These are phyloP conservation scores for Globisporangium heterothallicum DNA, from an alignment of 352 stramenopile genomes.

Conservation along the genomic window DNA sequence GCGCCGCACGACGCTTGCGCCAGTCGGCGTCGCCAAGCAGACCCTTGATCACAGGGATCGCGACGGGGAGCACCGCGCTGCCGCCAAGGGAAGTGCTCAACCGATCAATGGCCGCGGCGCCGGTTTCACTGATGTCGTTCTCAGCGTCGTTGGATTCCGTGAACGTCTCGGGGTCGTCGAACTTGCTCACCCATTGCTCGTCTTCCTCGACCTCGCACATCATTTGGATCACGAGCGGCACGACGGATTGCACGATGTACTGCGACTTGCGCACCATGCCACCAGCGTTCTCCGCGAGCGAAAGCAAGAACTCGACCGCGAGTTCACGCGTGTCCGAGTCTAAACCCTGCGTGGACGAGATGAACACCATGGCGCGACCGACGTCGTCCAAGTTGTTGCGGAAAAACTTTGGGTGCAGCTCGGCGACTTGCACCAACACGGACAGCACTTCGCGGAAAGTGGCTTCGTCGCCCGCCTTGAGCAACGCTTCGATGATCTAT, in stretches of 20 bases:
- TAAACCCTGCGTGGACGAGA: slow-evolving; percentile 55
- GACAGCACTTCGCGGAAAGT: slow-evolving; percentile 70
- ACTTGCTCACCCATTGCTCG: slow-evolving; percentile 58
- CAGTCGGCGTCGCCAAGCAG: slow-evolving; percentile 59
- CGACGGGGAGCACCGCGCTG: slow-evolving; percentile 64
- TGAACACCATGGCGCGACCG: slow-evolving; percentile 73
- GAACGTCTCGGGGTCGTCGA: slow-evolving; percentile 80
- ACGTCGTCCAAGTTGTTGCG: slow-evolving; percentile 62
- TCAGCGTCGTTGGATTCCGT: slow-evolving; percentile 57
- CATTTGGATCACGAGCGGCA: slow-evolving; percentile 72
- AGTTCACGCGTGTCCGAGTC: slow-evolving; percentile 75
- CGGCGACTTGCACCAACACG: slow-evolving; percentile 65
- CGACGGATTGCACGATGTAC: slow-evolving; percentile 53
- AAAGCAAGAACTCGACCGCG: slow-evolving; percentile 77
- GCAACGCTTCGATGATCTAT: slow-evolving; percentile 64
- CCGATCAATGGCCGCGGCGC: slow-evolving; percentile 72
- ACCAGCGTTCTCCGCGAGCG: slow-evolving; percentile 72
- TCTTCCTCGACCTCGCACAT: slow-evolving; percentile 82
- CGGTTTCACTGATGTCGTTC: slow-evolving; percentile 63
- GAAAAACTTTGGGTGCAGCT: slow-evolving; percentile 83
- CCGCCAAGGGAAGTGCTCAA: slow-evolving; percentile 68
- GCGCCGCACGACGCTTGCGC: slow-evolving; percentile 69
- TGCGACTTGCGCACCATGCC: slow-evolving; percentile 78
- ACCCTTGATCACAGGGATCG: slow-evolving; percentile 66
- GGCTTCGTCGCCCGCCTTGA: slow-evolving; percentile 52